phyloP scores from a whole-genome alignment of 179 eudicot species.

The Gypsophila paniculata region DNA sequence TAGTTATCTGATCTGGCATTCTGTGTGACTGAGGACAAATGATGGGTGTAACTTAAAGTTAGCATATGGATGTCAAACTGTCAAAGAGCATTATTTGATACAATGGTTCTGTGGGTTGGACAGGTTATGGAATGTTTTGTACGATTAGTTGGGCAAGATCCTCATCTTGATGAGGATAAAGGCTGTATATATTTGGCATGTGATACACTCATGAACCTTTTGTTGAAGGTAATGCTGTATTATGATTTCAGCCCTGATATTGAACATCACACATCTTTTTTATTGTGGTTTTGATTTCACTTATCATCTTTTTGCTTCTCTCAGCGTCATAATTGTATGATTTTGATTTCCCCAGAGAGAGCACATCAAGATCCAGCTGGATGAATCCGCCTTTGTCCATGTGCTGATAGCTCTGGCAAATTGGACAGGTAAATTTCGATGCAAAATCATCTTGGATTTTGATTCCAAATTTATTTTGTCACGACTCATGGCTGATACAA shows the following conservation, averaged over 20 bases:
- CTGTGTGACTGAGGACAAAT: constrained; percentile 4
- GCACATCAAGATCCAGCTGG: constrained; percentile 44
- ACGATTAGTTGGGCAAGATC: constrained; percentile 43
- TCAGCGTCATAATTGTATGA: neutral
- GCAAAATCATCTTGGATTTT: neutral
- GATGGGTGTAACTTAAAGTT: neutral
- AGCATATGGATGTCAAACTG: constrained; percentile 1
- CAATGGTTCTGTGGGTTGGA: constrained; percentile 9
- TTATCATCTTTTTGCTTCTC: constrained; percentile 5
- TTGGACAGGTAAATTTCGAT: constrained; percentile 60
- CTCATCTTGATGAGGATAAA: constrained; percentile 33
- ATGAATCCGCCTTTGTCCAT: constrained; percentile 43
- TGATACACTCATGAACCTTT: constrained; percentile 73
- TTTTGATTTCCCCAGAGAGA: constrained; percentile 41
- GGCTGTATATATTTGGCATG: constrained; percentile 67
- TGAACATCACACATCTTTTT: neutral
- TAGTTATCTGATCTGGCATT: neutral
- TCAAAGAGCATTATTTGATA: neutral
- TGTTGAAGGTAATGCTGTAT: constrained; percentile 59
- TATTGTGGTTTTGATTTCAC: neutral
- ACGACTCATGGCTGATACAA: neutral
- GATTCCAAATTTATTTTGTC: neutral
- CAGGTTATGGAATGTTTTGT: constrained; percentile 74
- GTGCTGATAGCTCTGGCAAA: constrained; percentile 57
- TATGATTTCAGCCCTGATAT: neutral